phyloP scores from a whole-genome alignment of 208 protist species.

The Phytomonas francai region DNA sequence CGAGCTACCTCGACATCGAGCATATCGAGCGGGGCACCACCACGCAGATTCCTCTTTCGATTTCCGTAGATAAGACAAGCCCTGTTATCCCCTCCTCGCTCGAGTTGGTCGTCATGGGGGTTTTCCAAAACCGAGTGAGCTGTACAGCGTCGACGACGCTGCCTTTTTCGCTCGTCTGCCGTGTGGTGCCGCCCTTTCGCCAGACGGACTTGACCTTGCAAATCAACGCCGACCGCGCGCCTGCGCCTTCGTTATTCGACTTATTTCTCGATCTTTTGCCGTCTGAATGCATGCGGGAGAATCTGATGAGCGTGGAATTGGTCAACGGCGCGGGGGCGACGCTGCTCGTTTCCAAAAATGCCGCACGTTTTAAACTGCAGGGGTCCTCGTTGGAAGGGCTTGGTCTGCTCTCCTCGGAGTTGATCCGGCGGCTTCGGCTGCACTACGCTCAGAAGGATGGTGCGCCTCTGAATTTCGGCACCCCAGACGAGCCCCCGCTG shows the following conservation, averaged over 20 bases:
- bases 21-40: slow-evolving; percentile 22
- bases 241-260: slow-evolving; percentile 53
- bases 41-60: slow-evolving; percentile 31
- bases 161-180: slow-evolving; percentile 63
- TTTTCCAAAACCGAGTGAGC: too few relatives aligned
- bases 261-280: slow-evolving; percentile 82
- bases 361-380: slow-evolving; percentile 83
- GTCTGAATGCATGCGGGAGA: slow-evolving; percentile 26
- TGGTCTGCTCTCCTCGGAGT: slow-evolving; percentile 72
- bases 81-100: slow-evolving; percentile 70
- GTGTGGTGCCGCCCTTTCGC: slow-evolving; percentile 59
- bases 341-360: slow-evolving; percentile 90
- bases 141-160: slow-evolving; percentile 21
- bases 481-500: slow-evolving; percentile 76
- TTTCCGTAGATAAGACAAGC: slow-evolving; percentile 25
- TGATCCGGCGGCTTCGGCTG: slow-evolving; percentile 37
- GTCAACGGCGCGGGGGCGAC: slow-evolving; percentile 83
- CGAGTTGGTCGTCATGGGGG: slow-evolving; percentile 35
- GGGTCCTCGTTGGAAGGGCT: slow-evolving; percentile 76
- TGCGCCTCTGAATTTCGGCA: slow-evolving; percentile 28
- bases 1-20: slow-evolving; percentile 16
- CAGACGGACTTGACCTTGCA: slow-evolving; percentile 72
- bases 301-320: slow-evolving; percentile 79
- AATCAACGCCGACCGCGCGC: slow-evolving; percentile 79
- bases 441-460: slow-evolving; percentile 26